Conservation (phyloP, 2,329 filamentous ascomycete species). For the Nemania diffusa region DNA sequence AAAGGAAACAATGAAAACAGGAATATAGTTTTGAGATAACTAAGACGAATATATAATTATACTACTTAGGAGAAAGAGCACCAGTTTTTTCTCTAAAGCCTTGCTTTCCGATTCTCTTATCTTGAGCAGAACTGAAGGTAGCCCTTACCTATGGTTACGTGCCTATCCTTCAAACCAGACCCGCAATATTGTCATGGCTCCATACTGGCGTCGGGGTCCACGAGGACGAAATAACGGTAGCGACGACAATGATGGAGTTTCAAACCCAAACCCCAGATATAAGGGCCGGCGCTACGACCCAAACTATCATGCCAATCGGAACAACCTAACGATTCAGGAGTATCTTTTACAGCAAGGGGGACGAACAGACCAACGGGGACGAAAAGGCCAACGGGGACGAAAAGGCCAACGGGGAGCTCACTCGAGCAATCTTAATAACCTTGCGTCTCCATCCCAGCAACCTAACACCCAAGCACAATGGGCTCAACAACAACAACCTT, state of each 20-base stretch:
- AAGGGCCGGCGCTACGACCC: slow-evolving; percentile 27
- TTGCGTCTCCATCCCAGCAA: too few species aligned
- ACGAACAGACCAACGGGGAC: background rate
- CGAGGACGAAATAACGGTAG: background rate
- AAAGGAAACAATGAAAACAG: background rate
- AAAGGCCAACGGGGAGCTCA: background rate
- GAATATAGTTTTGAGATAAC: background rate
- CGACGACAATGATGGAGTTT: background rate
- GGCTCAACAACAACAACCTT: background rate
- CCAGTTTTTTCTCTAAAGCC: background rate
- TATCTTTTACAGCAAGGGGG: background rate
- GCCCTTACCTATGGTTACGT: background rate
- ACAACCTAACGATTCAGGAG: background rate
- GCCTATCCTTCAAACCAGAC: background rate
- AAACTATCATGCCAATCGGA: slow-evolving; percentile 4
- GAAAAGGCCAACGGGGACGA: background rate
- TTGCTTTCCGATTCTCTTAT: background rate
- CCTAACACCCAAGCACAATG: background rate
- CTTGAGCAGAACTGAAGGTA: background rate
- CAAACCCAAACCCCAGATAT: slow-evolving; percentile 15
- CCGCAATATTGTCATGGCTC: background rate
- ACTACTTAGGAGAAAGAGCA: background rate
- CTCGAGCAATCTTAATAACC: background rate
- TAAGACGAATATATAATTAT: too few species aligned
- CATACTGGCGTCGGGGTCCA: background rate